Conservation (phyloP, 2,329 filamentous ascomycete species). For the Fusarium anguioides region DNA sequence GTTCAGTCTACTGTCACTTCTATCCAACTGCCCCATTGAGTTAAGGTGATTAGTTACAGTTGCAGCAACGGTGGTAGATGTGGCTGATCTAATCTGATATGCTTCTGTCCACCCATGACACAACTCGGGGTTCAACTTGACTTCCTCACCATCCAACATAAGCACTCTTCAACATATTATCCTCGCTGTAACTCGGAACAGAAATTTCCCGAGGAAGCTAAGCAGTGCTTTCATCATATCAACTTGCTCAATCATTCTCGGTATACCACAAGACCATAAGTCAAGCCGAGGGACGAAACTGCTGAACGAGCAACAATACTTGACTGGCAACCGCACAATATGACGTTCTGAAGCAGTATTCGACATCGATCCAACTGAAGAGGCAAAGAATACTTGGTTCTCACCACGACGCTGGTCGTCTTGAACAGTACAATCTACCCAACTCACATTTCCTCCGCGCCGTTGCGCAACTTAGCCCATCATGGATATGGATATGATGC, state of each 20-base stretch:
- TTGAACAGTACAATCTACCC: background rate
- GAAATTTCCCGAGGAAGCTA: background rate
- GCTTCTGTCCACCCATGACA: background rate
- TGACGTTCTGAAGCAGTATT: background rate
- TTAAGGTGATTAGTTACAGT: background rate
- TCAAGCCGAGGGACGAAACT: background rate
- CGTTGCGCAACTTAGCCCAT: slow-evolving; percentile 17
- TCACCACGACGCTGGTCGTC: slow-evolving; percentile 20
- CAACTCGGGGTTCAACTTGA: slow-evolving; percentile 1
- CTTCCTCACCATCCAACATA: slow-evolving; percentile 16
- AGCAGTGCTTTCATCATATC: background rate
- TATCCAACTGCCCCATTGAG: background rate
- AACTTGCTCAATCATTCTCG: slow-evolving; percentile 40
- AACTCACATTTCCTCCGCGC: background rate
- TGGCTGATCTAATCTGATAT: slow-evolving; percentile 7
- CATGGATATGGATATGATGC: slow-evolving; percentile 50
- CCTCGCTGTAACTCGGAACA: background rate
- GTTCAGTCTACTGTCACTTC: background rate
- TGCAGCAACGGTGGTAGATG: background rate
- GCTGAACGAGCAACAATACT: background rate
- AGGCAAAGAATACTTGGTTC: background rate
- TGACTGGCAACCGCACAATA: background rate
- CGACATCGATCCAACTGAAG: background rate
- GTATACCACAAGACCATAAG: background rate
- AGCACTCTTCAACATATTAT: background rate